Conservation (phyloP, 257 asterid species). For the Craterostigma plantagineum region DNA sequence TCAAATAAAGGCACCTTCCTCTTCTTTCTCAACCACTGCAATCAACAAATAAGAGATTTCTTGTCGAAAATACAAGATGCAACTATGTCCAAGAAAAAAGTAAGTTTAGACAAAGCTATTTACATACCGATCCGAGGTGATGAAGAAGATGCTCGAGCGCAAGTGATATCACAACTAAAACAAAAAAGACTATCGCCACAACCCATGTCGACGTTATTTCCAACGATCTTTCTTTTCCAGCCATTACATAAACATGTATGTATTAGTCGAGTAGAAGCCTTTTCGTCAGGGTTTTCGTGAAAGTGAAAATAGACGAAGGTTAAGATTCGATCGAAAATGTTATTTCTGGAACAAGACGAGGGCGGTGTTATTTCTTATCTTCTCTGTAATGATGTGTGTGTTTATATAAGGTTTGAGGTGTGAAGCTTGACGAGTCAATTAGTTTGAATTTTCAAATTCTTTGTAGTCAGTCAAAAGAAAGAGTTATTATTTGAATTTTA, state of each 20-base stretch:
- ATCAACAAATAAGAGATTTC: not conserved
- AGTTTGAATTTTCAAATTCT: too few species aligned
- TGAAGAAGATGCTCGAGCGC: conserved; percentile 36
- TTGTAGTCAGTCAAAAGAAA: too few species aligned
- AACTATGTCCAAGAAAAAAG: not conserved
- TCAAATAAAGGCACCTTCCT: conserved; percentile 28
- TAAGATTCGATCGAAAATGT: too few species aligned
- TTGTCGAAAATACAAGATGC: not conserved
- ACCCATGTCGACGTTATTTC: conserved; percentile 83
- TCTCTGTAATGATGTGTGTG: too few species aligned
- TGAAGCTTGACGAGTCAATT: too few species aligned
- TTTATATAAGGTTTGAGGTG: too few species aligned
- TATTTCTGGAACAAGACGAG: too few species aligned
- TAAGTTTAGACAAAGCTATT: not conserved
- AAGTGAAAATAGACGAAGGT: too few species aligned
- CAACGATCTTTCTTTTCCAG: conserved; percentile 35
- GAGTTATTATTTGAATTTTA: too few species aligned
- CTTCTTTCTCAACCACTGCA: conserved; percentile 47
- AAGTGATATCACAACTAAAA: conserved; percentile 41
- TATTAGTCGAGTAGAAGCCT: too few species aligned
- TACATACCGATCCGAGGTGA: conserved; percentile 31
- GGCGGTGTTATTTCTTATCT: too few species aligned
- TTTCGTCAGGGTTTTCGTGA: too few species aligned
- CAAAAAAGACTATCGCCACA: conserved; percentile 57
- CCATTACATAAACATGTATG: conserved; percentile 19